Evolutionary conservation across 2,329 filamentous ascomycete genomes (phyloP), one percentile per base, ranked within the genome.

Genomic region (Sporothrix protearum): DNA sequence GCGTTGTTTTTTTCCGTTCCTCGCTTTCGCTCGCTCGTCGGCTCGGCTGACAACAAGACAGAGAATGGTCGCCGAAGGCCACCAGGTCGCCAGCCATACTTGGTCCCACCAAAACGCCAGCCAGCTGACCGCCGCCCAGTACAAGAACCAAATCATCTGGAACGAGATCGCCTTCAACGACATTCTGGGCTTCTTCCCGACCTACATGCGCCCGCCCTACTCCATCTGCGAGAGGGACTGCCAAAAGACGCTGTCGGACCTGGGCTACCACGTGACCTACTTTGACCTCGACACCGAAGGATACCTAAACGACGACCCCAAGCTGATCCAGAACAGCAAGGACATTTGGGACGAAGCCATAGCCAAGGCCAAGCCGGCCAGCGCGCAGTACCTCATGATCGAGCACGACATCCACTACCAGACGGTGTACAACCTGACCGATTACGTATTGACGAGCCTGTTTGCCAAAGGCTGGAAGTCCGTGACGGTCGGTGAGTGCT

Each of bases 401-500:
- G 83, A 86, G 74, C 84, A 86, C 75, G 84, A 86, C 45, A 82
- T 19, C 83, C 82, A 74, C 83, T 85, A 2, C 61, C 80, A 83
- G 76, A 80, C 80, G 3, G 83, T 84, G n/a, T 80, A 82, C 71
- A 83, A 84, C 73, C 78, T 86, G 53, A 84, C 82, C 12, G 80
- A 82, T 28, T 83, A 83, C 75, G 79, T 85, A 69, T 76, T 85
- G 36, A 75, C 77, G 25, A 80, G 80, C 30, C 79, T 87, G 14
- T 79, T 80, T 67, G 75, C 75, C 5, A 78, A 81, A 45, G 85
- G 85, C 0, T 83, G 81, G 73, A 75, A 76, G 59, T 82, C 82
- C 70, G 86, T 87, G 47, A 86, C 86, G 3, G 84, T 88, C 5
- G 87, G 86, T 3, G 81, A 87, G 74, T 88, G 86, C 75, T 79